Evolutionary conservation across 805 yeast genomes (phyloP).

Genomic region (Starmerella kuoi): DNA sequence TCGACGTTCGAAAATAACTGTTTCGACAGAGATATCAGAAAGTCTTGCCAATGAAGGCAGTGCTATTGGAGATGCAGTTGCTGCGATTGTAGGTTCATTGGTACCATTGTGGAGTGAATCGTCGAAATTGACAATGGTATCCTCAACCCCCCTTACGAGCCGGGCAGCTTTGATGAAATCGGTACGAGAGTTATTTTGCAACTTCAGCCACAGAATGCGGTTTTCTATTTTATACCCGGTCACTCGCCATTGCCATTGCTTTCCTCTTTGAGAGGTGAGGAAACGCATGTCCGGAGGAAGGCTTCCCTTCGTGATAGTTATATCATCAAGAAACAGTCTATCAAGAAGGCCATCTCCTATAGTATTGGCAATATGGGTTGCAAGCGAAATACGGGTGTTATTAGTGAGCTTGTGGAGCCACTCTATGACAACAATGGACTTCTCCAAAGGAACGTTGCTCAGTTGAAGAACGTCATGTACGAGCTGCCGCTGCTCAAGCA

Average conservation of each 20-base stretch:
- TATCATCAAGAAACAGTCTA: background rate
- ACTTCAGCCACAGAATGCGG: conserved; percentile 4
- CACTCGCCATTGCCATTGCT: background rate
- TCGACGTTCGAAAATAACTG: conserved; percentile 9
- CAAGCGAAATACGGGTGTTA: conserved; percentile 4
- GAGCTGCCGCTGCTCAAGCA: conserved; percentile 18
- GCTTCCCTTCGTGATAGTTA: conserved; percentile 5
- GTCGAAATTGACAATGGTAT: background rate
- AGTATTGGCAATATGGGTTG: background rate
- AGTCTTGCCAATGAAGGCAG: background rate
- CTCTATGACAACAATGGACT: conserved; percentile 3
- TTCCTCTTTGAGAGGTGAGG: conserved; percentile 4
- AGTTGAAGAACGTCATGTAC: conserved; percentile 9
- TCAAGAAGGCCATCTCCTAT: background rate
- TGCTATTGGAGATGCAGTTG: background rate
- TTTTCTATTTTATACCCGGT: conserved; percentile 5
- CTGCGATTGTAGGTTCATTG: background rate
- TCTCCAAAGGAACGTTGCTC: background rate
- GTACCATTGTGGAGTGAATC: background rate
- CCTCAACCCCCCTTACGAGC: background rate
- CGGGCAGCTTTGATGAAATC: conserved; percentile 6
- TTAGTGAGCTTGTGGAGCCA: conserved; percentile 7
- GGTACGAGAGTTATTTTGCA: background rate
- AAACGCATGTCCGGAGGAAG: conserved; percentile 7
- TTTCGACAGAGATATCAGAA: background rate